phyloP scores from a whole-genome alignment of 768 basidiomycete genomes.

The Pisolithus albus region DNA sequence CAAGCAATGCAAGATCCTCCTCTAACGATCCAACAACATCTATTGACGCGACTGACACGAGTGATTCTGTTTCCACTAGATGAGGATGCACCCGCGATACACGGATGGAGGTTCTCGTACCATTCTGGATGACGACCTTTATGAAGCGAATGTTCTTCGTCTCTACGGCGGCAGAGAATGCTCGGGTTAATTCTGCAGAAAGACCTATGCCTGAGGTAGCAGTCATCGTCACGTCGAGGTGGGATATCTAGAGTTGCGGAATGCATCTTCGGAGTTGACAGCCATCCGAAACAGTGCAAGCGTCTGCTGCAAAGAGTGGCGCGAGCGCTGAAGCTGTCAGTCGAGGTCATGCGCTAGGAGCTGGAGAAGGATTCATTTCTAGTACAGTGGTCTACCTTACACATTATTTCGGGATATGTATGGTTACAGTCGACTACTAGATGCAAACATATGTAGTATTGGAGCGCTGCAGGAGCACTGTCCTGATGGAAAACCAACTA shows the following conservation, averaged over 20 bases:
- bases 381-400: constrained; percentile 22
- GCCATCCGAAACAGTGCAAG: too few species aligned
- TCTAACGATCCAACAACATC: constrained; percentile 45
- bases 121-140: constrained; percentile 70
- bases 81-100: constrained; percentile 18
- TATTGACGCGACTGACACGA: constrained; percentile 53
- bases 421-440: constrained; percentile 29
- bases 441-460: constrained; percentile 24
- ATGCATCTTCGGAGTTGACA: too few species aligned
- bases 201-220: constrained; percentile 66
- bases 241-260: too few species aligned
- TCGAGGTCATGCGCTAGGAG: not conserved
- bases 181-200: constrained; percentile 48
- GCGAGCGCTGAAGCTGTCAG: not conserved
- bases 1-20: constrained; percentile 55
- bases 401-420: constrained; percentile 30
- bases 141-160: constrained; percentile 56
- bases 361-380: not conserved
- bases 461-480: constrained; percentile 7
- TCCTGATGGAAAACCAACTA: constrained; percentile 18
- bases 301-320: too few species aligned
- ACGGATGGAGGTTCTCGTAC: constrained; percentile 34
- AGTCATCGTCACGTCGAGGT: constrained; percentile 42
- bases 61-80: constrained; percentile 45
- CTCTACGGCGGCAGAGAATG: constrained; percentile 54